Conservation (phyloP, 2,329 filamentous ascomycete species). For the Colletotrichum sp. region DNA sequence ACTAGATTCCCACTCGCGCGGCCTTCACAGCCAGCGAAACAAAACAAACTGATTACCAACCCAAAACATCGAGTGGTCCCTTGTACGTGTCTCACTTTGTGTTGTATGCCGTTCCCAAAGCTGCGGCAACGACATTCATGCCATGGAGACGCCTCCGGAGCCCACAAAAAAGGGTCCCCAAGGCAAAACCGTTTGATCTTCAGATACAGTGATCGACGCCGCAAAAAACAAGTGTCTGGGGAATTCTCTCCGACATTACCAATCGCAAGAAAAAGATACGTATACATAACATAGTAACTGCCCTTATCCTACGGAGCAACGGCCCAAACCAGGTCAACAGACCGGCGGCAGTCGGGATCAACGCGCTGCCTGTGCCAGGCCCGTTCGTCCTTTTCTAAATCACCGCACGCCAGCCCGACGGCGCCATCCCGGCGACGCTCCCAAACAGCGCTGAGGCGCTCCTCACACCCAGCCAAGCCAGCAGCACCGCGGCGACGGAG, state of each 20-base stretch:
- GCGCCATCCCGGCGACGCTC: neutral
- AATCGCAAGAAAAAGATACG: neutral
- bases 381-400: neutral
- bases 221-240: neutral
- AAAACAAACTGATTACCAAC: neutral
- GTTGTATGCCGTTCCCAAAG: neutral
- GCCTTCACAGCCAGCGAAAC: neutral
- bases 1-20: constrained; percentile 10
- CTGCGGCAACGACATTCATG: neutral
- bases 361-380: neutral
- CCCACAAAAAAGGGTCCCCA: neutral
- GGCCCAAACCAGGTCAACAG: neutral
- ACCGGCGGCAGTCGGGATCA: neutral
- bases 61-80: neutral
- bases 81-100: neutral
- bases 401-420: neutral
- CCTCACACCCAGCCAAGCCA: constrained; percentile 29
- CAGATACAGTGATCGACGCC: neutral
- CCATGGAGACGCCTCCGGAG: neutral
- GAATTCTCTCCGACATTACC: neutral
- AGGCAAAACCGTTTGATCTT: constrained; percentile 7
- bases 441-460: constrained; percentile 6
- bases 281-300: neutral
- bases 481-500: constrained; percentile 28
- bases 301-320: neutral